Percentiles rank a stretch among this genome's conserved stretches.
These are phyloP conservation scores for Pestalotiopsis sp. DNA, from an alignment of 2,329 filamentous ascomycete genomes.

Conservation along the genomic window DNA sequence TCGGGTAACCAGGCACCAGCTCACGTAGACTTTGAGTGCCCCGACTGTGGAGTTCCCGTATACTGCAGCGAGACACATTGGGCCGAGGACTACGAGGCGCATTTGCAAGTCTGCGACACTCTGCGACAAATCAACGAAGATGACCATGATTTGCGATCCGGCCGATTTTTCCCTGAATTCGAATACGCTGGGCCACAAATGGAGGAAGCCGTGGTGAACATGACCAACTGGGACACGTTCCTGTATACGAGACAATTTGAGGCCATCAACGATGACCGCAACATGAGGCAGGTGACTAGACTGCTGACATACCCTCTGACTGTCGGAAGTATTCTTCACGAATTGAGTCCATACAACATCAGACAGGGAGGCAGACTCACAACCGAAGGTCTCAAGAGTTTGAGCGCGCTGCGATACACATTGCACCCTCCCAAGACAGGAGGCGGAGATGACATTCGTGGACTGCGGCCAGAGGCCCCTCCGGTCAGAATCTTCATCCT, in stretches of 20 bases:
- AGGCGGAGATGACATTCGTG: constrained; percentile 73
- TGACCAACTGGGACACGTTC: constrained; percentile 98
- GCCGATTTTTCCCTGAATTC: constrained; percentile 91
- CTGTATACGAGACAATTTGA: constrained; percentile 90
- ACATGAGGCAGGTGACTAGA: constrained; percentile 89
- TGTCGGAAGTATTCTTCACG: constrained; percentile 88
- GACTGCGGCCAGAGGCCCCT: constrained; percentile 81
- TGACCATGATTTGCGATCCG: constrained; percentile 90
- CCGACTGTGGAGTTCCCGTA: constrained; percentile 91
- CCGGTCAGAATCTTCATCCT: constrained; percentile 91
- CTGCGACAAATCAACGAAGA: constrained; percentile 95
- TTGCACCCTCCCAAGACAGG: constrained; percentile 86
- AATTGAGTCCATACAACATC: constrained; percentile 89
- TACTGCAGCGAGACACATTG: constrained; percentile 95
- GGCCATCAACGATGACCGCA: constrained; percentile 87
- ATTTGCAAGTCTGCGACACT: constrained; percentile 90
- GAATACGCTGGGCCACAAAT: constrained; percentile 88
- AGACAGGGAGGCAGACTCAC: constrained; percentile 77
- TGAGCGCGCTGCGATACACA: constrained; percentile 90
- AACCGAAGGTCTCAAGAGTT: constrained; percentile 86
- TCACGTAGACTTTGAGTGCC: constrained; percentile 92
- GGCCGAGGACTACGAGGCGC: constrained; percentile 92
- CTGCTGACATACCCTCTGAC: constrained; percentile 93
- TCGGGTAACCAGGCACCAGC: constrained; percentile 67
- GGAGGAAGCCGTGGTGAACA: constrained; percentile 91